phyloP scores from a whole-genome alignment of 169 alveolate genomes.

The Eimeria zaria region DNA sequence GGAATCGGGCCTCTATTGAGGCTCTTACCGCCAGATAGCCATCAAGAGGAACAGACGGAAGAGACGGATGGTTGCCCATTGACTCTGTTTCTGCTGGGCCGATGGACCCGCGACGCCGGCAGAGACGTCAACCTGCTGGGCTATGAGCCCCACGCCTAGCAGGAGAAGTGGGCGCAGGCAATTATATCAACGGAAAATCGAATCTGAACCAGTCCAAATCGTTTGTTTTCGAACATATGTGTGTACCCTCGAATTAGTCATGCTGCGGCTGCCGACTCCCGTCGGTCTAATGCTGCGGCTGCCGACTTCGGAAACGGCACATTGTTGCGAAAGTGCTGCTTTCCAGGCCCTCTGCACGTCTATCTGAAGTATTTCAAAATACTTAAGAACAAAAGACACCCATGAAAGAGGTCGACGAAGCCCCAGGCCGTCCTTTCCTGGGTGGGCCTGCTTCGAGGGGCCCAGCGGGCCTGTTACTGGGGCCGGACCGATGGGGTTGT shows the following conservation, averaged over 20 bases:
- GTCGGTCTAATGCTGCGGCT: slow-evolving; percentile 24
- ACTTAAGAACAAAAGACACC: not conserved
- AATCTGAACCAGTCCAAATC: not conserved
- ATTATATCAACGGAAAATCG: not conserved
- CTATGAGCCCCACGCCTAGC: not conserved
- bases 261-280: no score
- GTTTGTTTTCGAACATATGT: not conserved
- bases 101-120: no score
- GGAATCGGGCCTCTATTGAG: slow-evolving; percentile 68
- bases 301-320: not conserved
- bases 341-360: not conserved
- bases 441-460: slow-evolving; percentile 69
- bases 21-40: slow-evolving; percentile 66
- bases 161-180: not conserved
- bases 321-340: slow-evolving; percentile 37
- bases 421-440: not conserved
- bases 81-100: not conserved
- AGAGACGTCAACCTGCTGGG: not conserved
- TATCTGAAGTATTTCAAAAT: not conserved
- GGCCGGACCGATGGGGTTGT: not conserved
- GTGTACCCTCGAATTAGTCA: not conserved
- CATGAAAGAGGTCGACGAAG: not conserved
- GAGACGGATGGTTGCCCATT: slow-evolving; percentile 77
- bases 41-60: slow-evolving; percentile 52
- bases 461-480: slow-evolving; percentile 18